A percentile compares a stretch with the other conserved stretches of the same genome.
Evolutionary conservation across 2,329 filamentous ascomycete species (phyloP).

Genomic region (Aspergillus sp.): DNA sequence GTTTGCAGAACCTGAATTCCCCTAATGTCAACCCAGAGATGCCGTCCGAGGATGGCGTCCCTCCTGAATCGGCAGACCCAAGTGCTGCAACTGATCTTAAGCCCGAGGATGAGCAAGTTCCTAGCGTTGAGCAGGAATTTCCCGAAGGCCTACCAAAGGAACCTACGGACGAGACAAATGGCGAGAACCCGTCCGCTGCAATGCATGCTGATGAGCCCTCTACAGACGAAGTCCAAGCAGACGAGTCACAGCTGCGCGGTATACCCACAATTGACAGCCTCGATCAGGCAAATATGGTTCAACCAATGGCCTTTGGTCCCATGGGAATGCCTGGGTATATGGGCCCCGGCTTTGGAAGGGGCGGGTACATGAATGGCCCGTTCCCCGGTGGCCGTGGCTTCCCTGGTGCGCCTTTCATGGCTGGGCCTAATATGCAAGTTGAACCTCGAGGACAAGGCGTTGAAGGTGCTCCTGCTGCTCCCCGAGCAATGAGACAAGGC

Average conservation of each 20-base stretch:
- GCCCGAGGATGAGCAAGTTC: slow-evolving; percentile 29
- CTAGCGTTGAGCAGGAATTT: slow-evolving; percentile 28
- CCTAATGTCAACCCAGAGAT: slow-evolving; percentile 22
- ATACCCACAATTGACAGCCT: slow-evolving; percentile 28
- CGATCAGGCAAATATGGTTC: slow-evolving; percentile 17
- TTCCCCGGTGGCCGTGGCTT: slow-evolving; percentile 36
- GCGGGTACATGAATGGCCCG: slow-evolving; percentile 43
- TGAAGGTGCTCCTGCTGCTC: slow-evolving; percentile 76
- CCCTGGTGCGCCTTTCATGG: slow-evolving; percentile 22
- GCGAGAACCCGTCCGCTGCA: slow-evolving; percentile 3
- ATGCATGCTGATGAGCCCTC: slow-evolving; percentile 6
- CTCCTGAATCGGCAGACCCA: slow-evolving; percentile 7
- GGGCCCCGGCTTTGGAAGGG: slow-evolving; percentile 34
- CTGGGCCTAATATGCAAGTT: slow-evolving; percentile 23
- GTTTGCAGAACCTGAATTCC: slow-evolving; percentile 26
- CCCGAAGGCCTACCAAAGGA: slow-evolving; percentile 19
- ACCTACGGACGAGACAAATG: slow-evolving; percentile 6
- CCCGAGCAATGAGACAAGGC: slow-evolving; percentile 89
- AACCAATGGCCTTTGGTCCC: slow-evolving; percentile 25
- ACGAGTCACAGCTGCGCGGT: slow-evolving; percentile 20
- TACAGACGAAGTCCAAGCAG: slow-evolving; percentile 9
- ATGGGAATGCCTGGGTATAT: slow-evolving; percentile 20
- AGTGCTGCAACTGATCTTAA: slow-evolving; percentile 17
- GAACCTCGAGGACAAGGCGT: slow-evolving; percentile 53
- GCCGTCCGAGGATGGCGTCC: slow-evolving; percentile 8